A percentile compares a stretch with the other conserved stretches of the same genome.
Evolutionary conservation across 2,329 filamentous ascomycete genomes (phyloP).

Genomic region (Emergomyces orientalis): DNA sequence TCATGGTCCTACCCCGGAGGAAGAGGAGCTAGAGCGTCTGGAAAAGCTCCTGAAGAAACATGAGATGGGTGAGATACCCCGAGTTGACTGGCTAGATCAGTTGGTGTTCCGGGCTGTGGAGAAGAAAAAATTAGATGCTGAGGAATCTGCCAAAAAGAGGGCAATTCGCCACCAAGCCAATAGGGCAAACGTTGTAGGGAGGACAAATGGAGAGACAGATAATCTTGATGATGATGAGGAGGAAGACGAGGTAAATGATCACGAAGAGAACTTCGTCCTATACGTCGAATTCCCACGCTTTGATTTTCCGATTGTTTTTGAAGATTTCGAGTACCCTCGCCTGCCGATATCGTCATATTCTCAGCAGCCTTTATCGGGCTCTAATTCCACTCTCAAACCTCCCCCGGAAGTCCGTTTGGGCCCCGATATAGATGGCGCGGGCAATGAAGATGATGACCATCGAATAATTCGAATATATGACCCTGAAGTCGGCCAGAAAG

Average conservation of each 20-base stretch:
- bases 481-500: conserved; percentile 76
- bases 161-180: conserved; percentile 29
- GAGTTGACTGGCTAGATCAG: conserved; percentile 91
- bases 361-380: conserved; percentile 53
- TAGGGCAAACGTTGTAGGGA: conserved; percentile 20
- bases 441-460: conserved; percentile 39
- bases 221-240: conserved; percentile 23
- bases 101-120: conserved; percentile 86
- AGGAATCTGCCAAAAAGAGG: conserved; percentile 54
- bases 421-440: conserved; percentile 69
- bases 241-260: conserved; percentile 26
- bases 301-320: conserved; percentile 91
- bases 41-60: conserved; percentile 93
- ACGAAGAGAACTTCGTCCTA: conserved; percentile 62
- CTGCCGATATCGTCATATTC: conserved; percentile 71
- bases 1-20: conserved; percentile 52
- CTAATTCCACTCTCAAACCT: conserved; percentile 64
- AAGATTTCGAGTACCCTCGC: conserved; percentile 82
- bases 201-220: conserved; percentile 19
- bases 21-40: conserved; percentile 80
- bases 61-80: conserved; percentile 90
- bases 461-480: conserved; percentile 82
- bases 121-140: conserved; percentile 58
- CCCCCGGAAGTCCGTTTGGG: conserved; percentile 84
- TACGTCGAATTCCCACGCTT: conserved; percentile 90